Conservation (phyloP, 352 stramenopile species). For the Pseudoperonospora humuli region DNA sequence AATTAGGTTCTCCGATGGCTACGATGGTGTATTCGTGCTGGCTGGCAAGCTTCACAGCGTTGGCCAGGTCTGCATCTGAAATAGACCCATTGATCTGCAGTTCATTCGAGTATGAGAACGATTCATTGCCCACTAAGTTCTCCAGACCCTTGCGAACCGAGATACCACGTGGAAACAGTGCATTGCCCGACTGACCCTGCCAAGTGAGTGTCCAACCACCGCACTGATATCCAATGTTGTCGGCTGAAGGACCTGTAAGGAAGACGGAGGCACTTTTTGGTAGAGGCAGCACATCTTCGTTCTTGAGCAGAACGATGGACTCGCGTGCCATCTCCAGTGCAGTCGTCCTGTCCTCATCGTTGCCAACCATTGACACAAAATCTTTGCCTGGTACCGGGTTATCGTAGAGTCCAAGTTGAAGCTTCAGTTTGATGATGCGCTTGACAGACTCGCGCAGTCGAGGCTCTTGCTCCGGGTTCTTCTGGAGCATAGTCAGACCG, state of each 20-base stretch:
- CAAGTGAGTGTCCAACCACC: constrained; percentile 74
- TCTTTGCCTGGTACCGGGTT: constrained; percentile 41
- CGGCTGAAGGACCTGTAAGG: constrained; percentile 45
- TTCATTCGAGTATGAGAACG: constrained; percentile 43
- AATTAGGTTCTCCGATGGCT: constrained; percentile 59
- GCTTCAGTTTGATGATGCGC: constrained; percentile 64
- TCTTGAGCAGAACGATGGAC: constrained; percentile 75
- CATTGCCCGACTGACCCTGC: constrained; percentile 59
- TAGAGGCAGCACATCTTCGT: constrained; percentile 48
- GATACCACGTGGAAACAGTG: constrained; percentile 38
- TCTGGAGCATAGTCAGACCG: constrained; percentile 29
- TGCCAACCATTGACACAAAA: constrained; percentile 32
- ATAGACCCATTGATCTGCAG: constrained; percentile 38
- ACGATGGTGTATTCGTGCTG: constrained; percentile 53
- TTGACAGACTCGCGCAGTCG: constrained; percentile 47
- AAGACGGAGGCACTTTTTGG: constrained; percentile 31
- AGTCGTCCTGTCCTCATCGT: constrained; percentile 28
- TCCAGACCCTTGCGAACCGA: constrained; percentile 30
- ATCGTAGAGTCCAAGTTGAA: constrained; percentile 61
- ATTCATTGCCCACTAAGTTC: constrained; percentile 16
- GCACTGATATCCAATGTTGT: constrained; percentile 58
- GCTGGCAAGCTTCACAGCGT: constrained; percentile 32
- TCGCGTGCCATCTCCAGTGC: constrained; percentile 60
- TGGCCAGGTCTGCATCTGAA: constrained; percentile 27
- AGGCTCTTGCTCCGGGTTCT: constrained; percentile 22